phyloP scores from a whole-genome alignment of 2,329 filamentous ascomycete genomes.

The Aspergillus calidoustus region DNA sequence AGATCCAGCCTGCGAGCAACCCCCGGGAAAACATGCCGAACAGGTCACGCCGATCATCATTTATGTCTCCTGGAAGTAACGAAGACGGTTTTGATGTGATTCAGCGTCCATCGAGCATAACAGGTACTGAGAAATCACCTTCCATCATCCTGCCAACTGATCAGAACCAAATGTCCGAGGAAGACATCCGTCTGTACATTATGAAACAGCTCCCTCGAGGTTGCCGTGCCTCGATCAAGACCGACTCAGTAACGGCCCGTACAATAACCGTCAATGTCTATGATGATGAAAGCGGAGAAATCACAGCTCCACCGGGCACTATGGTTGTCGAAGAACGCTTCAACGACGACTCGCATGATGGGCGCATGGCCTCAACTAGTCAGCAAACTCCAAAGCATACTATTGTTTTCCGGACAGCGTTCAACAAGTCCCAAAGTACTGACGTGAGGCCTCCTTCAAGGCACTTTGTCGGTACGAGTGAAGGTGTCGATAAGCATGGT shows the following conservation, averaged over 20 bases:
- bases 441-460: slow-evolving; percentile 35
- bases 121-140: slow-evolving; percentile 30
- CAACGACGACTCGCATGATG: slow-evolving; percentile 52
- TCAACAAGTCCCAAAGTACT: slow-evolving; percentile 46
- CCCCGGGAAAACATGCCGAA: slow-evolving; percentile 52
- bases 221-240: slow-evolving; percentile 48
- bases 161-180: slow-evolving; percentile 47
- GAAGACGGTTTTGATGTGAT: slow-evolving; percentile 46
- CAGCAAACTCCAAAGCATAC: slow-evolving; percentile 47
- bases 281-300: slow-evolving; percentile 47
- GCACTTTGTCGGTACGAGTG: slow-evolving; percentile 11
- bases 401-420: slow-evolving; percentile 50
- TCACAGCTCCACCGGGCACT: slow-evolving; percentile 51
- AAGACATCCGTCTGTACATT: slow-evolving; percentile 54
- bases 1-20: slow-evolving; percentile 34
- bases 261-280: slow-evolving; percentile 54
- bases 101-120: slow-evolving; percentile 36
- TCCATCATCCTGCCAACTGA: slow-evolving; percentile 41
- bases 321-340: slow-evolving; percentile 52
- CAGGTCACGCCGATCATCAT: slow-evolving; percentile 59
- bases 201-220: slow-evolving; percentile 49
- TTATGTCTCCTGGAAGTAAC: slow-evolving; percentile 43
- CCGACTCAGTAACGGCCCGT: slow-evolving; percentile 49
- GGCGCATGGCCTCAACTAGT: slow-evolving; percentile 42
- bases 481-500: background rate